phyloP scores from a whole-genome alignment of 1,284 basidiomycete species.

The Amylostereum chailletii region DNA sequence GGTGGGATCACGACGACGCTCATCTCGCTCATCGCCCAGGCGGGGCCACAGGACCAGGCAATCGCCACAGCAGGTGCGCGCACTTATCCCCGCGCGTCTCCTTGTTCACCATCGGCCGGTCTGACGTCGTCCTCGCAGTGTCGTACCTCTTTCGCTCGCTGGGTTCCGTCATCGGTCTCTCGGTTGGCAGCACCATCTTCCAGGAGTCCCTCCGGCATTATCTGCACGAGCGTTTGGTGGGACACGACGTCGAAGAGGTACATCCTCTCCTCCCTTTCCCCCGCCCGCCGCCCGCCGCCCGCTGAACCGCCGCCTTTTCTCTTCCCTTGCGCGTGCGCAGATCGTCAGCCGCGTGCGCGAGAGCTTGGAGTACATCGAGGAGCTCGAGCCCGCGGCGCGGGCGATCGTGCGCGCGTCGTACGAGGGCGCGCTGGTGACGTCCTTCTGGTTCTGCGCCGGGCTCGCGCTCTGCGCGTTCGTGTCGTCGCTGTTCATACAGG shows the following conservation, averaged over 20 bases:
- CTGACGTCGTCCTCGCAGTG: conserved; percentile 21
- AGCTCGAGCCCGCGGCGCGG: conserved; percentile 35
- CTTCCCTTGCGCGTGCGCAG: conserved; percentile 19
- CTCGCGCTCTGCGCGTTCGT: conserved; percentile 31
- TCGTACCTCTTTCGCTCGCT: conserved; percentile 56
- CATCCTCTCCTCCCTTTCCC: conserved; percentile 5
- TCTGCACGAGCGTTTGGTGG: conserved; percentile 31
- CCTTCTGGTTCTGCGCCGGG: conserved; percentile 33
- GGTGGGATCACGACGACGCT: conserved; percentile 46
- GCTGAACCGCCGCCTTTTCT: no score
- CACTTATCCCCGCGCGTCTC: not conserved
- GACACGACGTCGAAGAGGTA: conserved; percentile 40
- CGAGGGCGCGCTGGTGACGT: conserved; percentile 28
- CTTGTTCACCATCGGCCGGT: not conserved
- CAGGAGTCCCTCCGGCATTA: conserved; percentile 39
- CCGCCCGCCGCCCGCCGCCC: not conserved
- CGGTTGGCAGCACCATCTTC: conserved; percentile 44
- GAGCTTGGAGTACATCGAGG: conserved; percentile 42
- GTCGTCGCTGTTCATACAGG: conserved; percentile 40
- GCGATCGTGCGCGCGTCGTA: conserved; percentile 36
- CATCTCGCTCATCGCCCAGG: conserved; percentile 52
- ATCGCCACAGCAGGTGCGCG: conserved; percentile 49
- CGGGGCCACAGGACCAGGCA: conserved; percentile 48
- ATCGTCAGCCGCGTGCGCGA: conserved; percentile 46
- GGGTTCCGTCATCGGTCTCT: conserved; percentile 49